phyloP scores from a whole-genome alignment of 345 rosid genomes.

The Hirschfeldia incana region DNA sequence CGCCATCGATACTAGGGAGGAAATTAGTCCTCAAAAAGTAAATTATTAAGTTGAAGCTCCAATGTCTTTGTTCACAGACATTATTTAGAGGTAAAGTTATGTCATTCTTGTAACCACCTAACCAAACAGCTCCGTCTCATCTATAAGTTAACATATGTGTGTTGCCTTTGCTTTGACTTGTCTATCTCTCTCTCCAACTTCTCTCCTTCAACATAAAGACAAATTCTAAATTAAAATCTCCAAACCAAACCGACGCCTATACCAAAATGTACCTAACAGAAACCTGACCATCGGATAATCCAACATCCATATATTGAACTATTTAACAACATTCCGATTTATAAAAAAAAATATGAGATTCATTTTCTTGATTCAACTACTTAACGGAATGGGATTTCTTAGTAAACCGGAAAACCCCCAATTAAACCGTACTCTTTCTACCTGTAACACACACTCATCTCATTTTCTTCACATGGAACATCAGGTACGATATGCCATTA shows the following conservation, averaged over 20 bases:
- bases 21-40: slow-evolving; percentile 31
- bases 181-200: slow-evolving; percentile 36
- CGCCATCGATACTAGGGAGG: slow-evolving; percentile 1
- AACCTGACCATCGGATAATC: background rate
- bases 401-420: background rate
- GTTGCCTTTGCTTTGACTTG: slow-evolving; percentile 14
- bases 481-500: slow-evolving; percentile 34
- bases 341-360: background rate
- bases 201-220: slow-evolving; percentile 59
- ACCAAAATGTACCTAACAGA: slow-evolving; percentile 7
- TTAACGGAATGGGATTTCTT: background rate
- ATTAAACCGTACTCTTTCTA: background rate
- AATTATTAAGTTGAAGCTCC: slow-evolving; percentile 30
- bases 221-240: slow-evolving; percentile 19
- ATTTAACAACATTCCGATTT: background rate
- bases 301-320: background rate
- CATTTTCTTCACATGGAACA: slow-evolving; percentile 22
- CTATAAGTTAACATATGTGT: background rate
- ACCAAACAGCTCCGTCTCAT: slow-evolving; percentile 54
- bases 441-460: slow-evolving; percentile 1
- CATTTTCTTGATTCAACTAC: background rate
- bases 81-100: slow-evolving; percentile 72
- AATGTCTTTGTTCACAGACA: slow-evolving; percentile 39
- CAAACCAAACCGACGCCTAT: background rate
- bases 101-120: slow-evolving; percentile 52